Conservation (phyloP, 805 yeast species). For the Kazachstania africana region DNA sequence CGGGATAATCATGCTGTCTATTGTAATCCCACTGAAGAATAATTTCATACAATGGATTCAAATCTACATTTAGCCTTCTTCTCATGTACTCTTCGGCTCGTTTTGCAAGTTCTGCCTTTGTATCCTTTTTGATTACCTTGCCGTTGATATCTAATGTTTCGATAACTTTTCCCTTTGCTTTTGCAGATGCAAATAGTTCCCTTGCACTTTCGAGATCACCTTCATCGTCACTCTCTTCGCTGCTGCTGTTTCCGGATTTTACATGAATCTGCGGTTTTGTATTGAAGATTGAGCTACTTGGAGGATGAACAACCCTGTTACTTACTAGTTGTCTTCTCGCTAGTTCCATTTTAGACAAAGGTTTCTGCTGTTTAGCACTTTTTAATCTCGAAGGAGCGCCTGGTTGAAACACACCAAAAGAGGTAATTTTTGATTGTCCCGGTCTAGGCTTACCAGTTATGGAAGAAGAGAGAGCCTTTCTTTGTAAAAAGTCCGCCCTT, state of each 20-base stretch:
- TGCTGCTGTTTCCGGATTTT: slow-evolving; percentile 20
- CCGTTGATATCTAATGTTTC: slow-evolving; percentile 34
- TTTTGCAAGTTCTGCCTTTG: slow-evolving; percentile 33
- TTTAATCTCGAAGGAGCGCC: slow-evolving; percentile 12
- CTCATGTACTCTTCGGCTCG: slow-evolving; percentile 70
- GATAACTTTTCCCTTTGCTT: slow-evolving; percentile 21
- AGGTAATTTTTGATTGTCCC: slow-evolving; percentile 28
- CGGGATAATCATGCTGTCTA: slow-evolving; percentile 44
- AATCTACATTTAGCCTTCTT: slow-evolving; percentile 61
- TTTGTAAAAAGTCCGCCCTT: slow-evolving; percentile 23
- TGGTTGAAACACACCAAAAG: slow-evolving; percentile 28
- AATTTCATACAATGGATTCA: slow-evolving; percentile 59
- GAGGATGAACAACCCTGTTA: slow-evolving; percentile 32
- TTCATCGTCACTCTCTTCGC: slow-evolving; percentile 31
- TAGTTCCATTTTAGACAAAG: slow-evolving; percentile 28
- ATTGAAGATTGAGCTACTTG: slow-evolving; percentile 40
- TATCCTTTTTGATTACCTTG: slow-evolving; percentile 24
- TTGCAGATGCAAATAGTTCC: slow-evolving; percentile 26
- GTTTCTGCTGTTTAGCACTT: slow-evolving; percentile 18
- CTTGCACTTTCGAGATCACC: slow-evolving; percentile 29
- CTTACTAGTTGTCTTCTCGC: slow-evolving; percentile 26
- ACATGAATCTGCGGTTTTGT: slow-evolving; percentile 22
- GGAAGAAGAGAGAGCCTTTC: slow-evolving; percentile 23
- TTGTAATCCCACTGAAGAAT: slow-evolving; percentile 72
- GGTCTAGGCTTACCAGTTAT: slow-evolving; percentile 20